Evolutionary conservation across 2,329 filamentous ascomycete genomes (phyloP), one percentile per base, ranked within the genome.

Genomic region (Sporothrix curviconia): DNA sequence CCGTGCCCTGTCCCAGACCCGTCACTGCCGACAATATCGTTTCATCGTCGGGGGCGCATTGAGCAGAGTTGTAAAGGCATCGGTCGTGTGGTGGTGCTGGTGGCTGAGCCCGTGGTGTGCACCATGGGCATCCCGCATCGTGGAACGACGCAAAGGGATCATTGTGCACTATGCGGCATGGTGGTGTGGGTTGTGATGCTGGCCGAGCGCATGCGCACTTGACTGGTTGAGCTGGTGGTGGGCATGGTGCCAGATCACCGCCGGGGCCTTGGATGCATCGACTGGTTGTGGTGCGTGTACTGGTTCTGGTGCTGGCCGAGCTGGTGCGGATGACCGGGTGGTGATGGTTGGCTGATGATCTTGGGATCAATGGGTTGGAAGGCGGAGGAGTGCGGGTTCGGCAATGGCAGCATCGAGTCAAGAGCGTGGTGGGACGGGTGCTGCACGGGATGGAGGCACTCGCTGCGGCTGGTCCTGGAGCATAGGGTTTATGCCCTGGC

Each of bases 311-410:
- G 66, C 57, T 69, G 67, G 34, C 12, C 34, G 24, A 51, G 51
- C 22, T 55, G 57, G 37, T 51, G 57, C 7, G 46, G 25, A 17
- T 60, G 63, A 28, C 67, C 64, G 37, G 68, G 66, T 24, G 64
- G 64, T 1, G 67, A 62, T 1, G 70, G 64, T 53, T 77, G 75
- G 46, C 72, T 76, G 63, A 82, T 82, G 55, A 83, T 82, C 62
- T 80, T 79, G n/a, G 80, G 80, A 64, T 83, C 80, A 66, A 83
- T 82, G 25, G 79, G 80, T 55, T 81, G 78, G 65, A 70, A 69
- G 36, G 66, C 65, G 14, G 22, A 69, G 61, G 24, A 68, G 19
- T 64, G 59, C 63, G 61, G 37, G 60, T 64, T 59, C 22, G 62
- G 61, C 24, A 63, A 43, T 8, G 59, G 58, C 8, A 64, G 47